Evolutionary conservation across 805 yeast genomes (phyloP), one percentile per base, ranked within the genome.

Genomic region (Jamesozyma hellenica): DNA sequence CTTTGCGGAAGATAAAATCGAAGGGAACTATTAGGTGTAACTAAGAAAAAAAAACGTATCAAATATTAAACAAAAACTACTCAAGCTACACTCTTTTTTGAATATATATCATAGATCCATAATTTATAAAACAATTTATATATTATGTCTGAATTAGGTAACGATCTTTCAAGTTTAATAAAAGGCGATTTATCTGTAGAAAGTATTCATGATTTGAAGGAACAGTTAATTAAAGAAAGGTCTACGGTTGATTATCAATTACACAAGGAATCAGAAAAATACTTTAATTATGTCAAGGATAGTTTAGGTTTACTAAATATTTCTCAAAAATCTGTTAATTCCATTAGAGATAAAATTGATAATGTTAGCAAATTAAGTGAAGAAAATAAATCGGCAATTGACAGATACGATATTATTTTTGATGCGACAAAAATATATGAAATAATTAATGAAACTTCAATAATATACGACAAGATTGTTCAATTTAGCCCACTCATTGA

Each of bases 191-290:
- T 64, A 23, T 87, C 82, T 42, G 60, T 80, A 30, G 72, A 67
- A 37, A 75, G 72, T 41, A 68, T 81, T 6, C 60, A 65, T 10
- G 60, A 66, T 8, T 59, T 82, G 23, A 72, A 71, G 40, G 74
- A 70, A 39, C 81, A 76, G 42, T 60, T 82, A 35, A 44, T 57
- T 6, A 79, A 78, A 46, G 95, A 90, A 53, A 84, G 83, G 56
- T 70, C 80, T 0, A 71, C 82, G 3, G 66, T 86, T 11, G 95
- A 85, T 49, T 67, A 79, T 35, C 90, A 86, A 54, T 65, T 90
- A 46, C 76, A 74, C 50, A 63, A 81, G 31, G 82, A 80, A 37
- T 74, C 85, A n/a, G 76, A 74, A 52, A 70, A 70, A 30, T 85
- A 78, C 48, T 72, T 75, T 42, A 77, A 74, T 34, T 61, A 72